Conservation (phyloP, 208 protist species). For the Naegleria fowleri region DNA sequence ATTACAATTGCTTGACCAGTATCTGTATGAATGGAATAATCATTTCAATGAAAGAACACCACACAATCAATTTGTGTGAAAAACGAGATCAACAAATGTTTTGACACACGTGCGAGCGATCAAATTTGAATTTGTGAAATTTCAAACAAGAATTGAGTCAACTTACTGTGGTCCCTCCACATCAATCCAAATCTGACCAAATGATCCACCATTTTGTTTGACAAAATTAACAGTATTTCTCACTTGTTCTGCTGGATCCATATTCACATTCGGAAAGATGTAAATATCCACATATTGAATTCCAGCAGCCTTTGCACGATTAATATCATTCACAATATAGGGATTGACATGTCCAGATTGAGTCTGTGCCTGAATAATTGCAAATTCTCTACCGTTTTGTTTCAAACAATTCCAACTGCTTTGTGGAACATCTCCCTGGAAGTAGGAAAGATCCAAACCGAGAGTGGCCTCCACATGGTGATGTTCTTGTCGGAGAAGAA, state of each 20-base stretch:
- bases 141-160: no score
- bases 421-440: slow-evolving; percentile 16
- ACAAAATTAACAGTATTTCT: background rate
- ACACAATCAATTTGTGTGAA: no score
- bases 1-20: background rate
- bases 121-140: no score
- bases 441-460: background rate
- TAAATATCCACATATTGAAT: slow-evolving; percentile 5
- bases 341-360: background rate
- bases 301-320: slow-evolving; percentile 6
- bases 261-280: background rate
- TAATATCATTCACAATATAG: background rate
- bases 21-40: no score
- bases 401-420: background rate
- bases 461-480: background rate
- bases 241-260: background rate
- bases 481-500: no score
- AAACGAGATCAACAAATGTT: no score
- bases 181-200: slow-evolving; percentile 16
- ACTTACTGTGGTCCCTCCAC: background rate
- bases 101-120: no score
- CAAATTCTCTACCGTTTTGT: background rate
- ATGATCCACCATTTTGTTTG: background rate
- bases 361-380: background rate
- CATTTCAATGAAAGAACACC: no score